Base-by-base conservation (phyloP, 768 basidiomycete species). In the Inosperma sp. region DNA sequence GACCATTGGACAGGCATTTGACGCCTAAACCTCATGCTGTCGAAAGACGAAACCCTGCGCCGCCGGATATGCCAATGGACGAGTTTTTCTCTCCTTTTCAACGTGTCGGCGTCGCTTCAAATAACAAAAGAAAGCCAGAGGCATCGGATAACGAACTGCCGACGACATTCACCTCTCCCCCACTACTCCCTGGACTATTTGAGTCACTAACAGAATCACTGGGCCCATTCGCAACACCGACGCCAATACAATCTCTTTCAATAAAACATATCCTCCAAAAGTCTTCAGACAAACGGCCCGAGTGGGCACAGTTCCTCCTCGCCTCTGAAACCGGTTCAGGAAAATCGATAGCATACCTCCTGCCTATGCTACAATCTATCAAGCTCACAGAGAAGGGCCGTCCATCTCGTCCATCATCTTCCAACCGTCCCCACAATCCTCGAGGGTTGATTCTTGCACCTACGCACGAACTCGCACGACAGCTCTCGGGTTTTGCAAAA, bases 291-390 rank as follows among this genome's bases (percentile, higher is more conserved):
- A 48, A 41, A 44, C 59, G 19, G 46, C 35, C 22, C 1, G 62
- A 62, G 21, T 74, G 70, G 61, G 69, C 71, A 39, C 72, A 81
- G 41, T 84, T 77, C 56, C 77, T 95, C 5, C 75, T 95, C 1
- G 93, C 90, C 0, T 84, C 87, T 0, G 92, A 94, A 66, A 95
- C 91, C 0, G 93, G 93, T 13, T 92, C 90, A 0, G 93, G 92
- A 1, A 95, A 95, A 70, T 92, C 88, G 2, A 79, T 94, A 23
- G 93, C 93, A 1, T 95, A 93, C 65, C 78, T 94, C 35, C 76
- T 94, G 5, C 93, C 93, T 0, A 66, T 94, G 48, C 73, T 95
- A 2, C 87, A 94, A 56, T 70, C 77, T 55, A 72, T 94, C 62
- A 95, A 95, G 65, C 48, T 71, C 12, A 48, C 51, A 7, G 46